Base-by-base conservation (phyloP, 116 monocot genomes). In the Iris pallida region DNA sequence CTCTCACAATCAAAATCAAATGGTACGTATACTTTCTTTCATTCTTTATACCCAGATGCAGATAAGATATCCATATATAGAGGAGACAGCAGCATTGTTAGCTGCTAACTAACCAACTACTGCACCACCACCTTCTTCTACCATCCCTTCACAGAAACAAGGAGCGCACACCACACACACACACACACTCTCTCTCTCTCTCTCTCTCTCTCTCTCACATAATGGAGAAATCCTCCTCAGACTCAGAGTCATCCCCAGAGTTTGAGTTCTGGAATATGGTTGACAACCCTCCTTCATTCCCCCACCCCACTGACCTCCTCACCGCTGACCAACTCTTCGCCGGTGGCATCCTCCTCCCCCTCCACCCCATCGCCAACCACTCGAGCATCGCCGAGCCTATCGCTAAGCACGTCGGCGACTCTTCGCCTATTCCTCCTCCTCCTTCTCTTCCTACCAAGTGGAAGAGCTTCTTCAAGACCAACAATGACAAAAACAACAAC, bases 301-400 rank as follows among this genome's bases (percentile, higher is more conserved):
- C 60, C 12, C 49, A 47, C 4, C 57, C 18, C 42, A 47, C 7
- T 7, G 58, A 74, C 20, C 73, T 74, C 72, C 51, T 73, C 60
- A 76, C 82, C 53, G 82, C 76, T 55, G 77, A 77, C 44, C 82
- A 76, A 60, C 72, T 77, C 73, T 68, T 63, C 65, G 69, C 59
- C 45, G 82, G 77, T n/a, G 51, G 76, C 54, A 65, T 82, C 47
- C 76, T 81, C 63, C 65, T 13, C 17, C 65, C 12, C 49, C 63
- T 44, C 45, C 52, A 9, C 49, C 65, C 6, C 64, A 8, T 16
- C 12, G 47, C 11, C 44, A 44, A 0, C 47, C 0, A 30, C 30
- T 30, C 30, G 48, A 64, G 30, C 30, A 1, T 30, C 30, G 30
- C 30, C 30, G 30, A 30, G 2, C 49, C 49, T 51, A 7, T 51